These are phyloP conservation scores for Cinnamomum chago DNA, from an alignment of 164 flowering plant species.

Conservation along the genomic window DNA sequence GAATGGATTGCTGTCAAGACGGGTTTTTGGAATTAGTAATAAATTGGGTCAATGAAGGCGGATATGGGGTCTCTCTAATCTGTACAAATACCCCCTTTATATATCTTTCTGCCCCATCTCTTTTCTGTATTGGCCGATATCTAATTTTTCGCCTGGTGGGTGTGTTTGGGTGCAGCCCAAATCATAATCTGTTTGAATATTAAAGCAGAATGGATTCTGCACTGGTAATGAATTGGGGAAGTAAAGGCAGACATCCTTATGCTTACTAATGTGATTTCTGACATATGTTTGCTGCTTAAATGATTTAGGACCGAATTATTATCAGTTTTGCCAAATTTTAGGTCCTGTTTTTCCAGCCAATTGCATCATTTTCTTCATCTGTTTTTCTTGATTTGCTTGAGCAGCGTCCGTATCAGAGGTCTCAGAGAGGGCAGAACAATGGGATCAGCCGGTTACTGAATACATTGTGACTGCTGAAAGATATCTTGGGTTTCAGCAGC, in stretches of 20 bases:
- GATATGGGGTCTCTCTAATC: not conserved
- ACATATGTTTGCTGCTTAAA: not conserved
- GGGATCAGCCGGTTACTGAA: slow-evolving; percentile 85
- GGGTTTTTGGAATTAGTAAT: not conserved
- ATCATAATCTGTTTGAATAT: too few species aligned
- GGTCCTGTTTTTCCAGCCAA: not conserved
- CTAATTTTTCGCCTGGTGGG: too few species aligned
- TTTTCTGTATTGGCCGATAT: too few species aligned
- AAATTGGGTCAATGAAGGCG: not conserved
- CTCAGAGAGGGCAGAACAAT: slow-evolving; percentile 64
- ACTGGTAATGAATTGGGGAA: not conserved
- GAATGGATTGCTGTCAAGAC: not conserved
- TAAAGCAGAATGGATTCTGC: not conserved
- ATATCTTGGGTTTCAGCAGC: slow-evolving; percentile 80
- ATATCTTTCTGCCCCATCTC: not conserved
- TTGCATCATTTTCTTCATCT: not conserved
- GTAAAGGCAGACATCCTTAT: not conserved
- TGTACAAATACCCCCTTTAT: not conserved
- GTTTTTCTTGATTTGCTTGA: not conserved
- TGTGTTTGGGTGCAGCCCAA: too few species aligned
- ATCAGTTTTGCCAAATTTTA: not conserved
- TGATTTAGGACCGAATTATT: not conserved
- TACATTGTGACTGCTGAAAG: slow-evolving; percentile 70
- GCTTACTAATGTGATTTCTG: not conserved
- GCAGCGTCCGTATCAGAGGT: slow-evolving; percentile 76